Conservation (phyloP, 768 basidiomycete genomes). For the Serendipita sp. region DNA sequence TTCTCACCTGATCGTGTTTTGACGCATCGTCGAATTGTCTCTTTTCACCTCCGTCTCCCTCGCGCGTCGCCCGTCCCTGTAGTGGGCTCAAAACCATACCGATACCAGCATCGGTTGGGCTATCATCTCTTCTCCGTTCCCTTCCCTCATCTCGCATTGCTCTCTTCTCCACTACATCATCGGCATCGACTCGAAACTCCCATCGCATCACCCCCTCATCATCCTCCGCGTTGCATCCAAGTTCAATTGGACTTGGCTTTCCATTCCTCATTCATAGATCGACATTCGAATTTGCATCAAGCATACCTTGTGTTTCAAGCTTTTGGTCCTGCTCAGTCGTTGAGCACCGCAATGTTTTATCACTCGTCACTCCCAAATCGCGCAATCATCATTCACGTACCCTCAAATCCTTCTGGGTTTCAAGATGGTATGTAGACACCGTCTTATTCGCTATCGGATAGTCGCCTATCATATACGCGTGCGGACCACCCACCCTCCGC, state of each 20-base stretch:
- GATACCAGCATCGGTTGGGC: too few relatives aligned
- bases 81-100: background rate
- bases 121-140: background rate
- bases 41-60: background rate
- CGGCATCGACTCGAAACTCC: background rate
- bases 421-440: background rate
- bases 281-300: slow-evolving; percentile 4
- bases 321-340: background rate
- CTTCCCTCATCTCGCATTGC: background rate
- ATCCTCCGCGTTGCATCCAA: background rate
- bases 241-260: background rate
- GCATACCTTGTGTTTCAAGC: background rate
- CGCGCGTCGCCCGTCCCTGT: background rate
- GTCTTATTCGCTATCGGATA: too few relatives aligned
- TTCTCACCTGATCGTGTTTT: background rate
- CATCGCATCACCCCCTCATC: background rate
- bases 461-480: too few relatives aligned
- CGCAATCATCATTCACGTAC: background rate
- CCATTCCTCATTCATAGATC: background rate
- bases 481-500: too few relatives aligned
- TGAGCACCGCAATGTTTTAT: background rate
- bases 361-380: background rate
- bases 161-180: background rate
- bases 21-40: background rate
- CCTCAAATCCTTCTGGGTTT: background rate